Conservation (phyloP, 306 rosid genomes). For the Sicyos baderoa region DNA sequence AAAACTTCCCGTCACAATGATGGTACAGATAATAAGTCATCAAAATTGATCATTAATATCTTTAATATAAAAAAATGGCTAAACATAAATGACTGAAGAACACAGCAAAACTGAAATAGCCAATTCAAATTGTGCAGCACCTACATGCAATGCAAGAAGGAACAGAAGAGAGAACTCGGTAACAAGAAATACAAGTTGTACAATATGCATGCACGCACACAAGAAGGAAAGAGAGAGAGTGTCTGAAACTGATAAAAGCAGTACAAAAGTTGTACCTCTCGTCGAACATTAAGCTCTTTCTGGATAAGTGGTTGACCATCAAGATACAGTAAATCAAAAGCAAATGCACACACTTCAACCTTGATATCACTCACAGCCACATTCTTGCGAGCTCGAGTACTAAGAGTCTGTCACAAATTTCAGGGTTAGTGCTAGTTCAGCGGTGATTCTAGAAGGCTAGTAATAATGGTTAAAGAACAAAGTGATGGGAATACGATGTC, state of each 20-base stretch:
- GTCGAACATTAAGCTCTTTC: constrained; percentile 62
- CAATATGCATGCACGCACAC: background rate
- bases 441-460: constrained; percentile 9
- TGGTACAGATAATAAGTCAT: background rate
- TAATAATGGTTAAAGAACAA: background rate
- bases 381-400: constrained; percentile 90
- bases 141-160: background rate
- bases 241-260: background rate
- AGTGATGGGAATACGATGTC: background rate
- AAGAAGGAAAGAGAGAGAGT: background rate
- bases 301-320: constrained; percentile 73
- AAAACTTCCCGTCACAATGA: background rate
- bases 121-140: background rate
- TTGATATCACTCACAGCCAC: constrained; percentile 57
- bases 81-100: background rate
- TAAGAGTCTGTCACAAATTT: constrained; percentile 59
- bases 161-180: background rate
- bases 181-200: background rate
- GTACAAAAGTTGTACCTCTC: constrained; percentile 55
- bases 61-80: background rate
- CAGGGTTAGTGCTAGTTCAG: constrained; percentile 22
- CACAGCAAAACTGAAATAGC: background rate
- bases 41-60: background rate
- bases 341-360: constrained; percentile 74
- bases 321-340: constrained; percentile 77